Evolutionary conservation across 176 grass and related monocot genomes (phyloP).

Genomic region (Avena sativa): DNA sequence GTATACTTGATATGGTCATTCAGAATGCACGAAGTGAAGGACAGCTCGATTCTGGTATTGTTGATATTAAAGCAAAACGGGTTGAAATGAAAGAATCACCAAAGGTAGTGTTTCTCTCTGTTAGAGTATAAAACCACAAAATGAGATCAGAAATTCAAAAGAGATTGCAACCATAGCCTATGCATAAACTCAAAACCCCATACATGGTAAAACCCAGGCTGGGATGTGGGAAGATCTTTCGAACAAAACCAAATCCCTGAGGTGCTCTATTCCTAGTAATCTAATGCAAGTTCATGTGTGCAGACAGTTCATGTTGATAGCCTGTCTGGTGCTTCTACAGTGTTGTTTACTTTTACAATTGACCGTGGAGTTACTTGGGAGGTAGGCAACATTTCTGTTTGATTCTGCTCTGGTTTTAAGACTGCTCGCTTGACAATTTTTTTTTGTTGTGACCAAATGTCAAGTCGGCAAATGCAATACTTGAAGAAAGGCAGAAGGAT

Average conservation of each 20-base stretch:
- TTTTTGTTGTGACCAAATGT: slow-evolving; percentile 33
- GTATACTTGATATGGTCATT: slow-evolving; percentile 75
- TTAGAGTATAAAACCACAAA: slow-evolving; percentile 10
- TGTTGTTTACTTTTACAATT: slow-evolving; percentile 82
- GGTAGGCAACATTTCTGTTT: slow-evolving; percentile 54
- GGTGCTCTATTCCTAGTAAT: slow-evolving; percentile 18
- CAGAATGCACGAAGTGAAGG: slow-evolving; percentile 87
- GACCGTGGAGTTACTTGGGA: slow-evolving; percentile 89
- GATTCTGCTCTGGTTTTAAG: slow-evolving; percentile 35
- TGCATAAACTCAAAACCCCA: not conserved
- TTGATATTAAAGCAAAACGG: slow-evolving; percentile 87
- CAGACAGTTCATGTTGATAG: slow-evolving; percentile 89
- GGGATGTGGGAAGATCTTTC: not conserved
- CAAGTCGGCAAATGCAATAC: slow-evolving; percentile 68
- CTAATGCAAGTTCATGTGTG: slow-evolving; percentile 42
- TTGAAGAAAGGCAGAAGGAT: slow-evolving; percentile 76
- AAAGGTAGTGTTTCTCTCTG: slow-evolving; percentile 59
- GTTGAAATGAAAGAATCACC: slow-evolving; percentile 81
- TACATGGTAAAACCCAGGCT: not conserved
- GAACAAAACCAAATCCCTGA: not conserved
- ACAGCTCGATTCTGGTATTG: slow-evolving; percentile 92
- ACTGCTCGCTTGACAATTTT: slow-evolving; percentile 30
- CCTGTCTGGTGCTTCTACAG: slow-evolving; percentile 83
- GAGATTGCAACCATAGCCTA: slow-evolving; percentile 2
- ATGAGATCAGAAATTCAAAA: not conserved